phyloP scores from a whole-genome alignment of 2,329 filamentous ascomycete genomes.

The Cladosporium sphaerospermum region DNA sequence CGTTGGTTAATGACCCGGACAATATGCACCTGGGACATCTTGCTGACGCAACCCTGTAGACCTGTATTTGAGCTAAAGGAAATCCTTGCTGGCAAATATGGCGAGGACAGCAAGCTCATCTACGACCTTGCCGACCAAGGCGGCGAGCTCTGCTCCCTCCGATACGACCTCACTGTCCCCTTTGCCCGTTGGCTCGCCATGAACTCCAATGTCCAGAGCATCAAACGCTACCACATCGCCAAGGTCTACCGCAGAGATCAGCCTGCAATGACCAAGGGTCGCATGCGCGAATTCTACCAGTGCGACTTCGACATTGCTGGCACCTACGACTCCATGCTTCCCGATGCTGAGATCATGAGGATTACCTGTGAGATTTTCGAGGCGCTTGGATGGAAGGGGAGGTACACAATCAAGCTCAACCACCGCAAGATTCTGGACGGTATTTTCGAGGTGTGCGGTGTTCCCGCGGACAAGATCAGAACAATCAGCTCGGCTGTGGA shows the following conservation, averaged over 20 bases:
- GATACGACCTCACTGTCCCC: constrained; percentile 83
- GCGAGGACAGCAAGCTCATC: constrained; percentile 87
- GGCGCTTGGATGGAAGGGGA: constrained; percentile 64
- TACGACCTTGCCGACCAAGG: constrained; percentile 85
- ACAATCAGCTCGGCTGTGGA: constrained; percentile 90
- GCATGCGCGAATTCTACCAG: constrained; percentile 95
- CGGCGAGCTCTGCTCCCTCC: constrained; percentile 75
- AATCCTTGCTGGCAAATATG: constrained; percentile 83
- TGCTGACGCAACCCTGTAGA: constrained; percentile 22
- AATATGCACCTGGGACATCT: neutral
- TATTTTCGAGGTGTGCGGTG: constrained; percentile 84
- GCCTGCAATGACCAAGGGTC: constrained; percentile 80
- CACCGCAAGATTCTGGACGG: constrained; percentile 92
- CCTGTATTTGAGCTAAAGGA: constrained; percentile 81
- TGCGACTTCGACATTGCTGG: constrained; percentile 96
- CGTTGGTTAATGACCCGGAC: constrained; percentile 38
- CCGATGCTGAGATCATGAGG: constrained; percentile 81
- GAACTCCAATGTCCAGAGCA: constrained; percentile 73
- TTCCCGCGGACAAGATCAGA: constrained; percentile 78
- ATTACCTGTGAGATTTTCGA: constrained; percentile 84
- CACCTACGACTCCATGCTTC: constrained; percentile 80
- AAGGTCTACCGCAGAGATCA: constrained; percentile 83
- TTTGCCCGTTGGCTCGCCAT: constrained; percentile 91
- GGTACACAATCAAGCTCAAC: constrained; percentile 87
- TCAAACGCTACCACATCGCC: constrained; percentile 92